Evolutionary conservation across 2,329 filamentous ascomycete species (phyloP), one percentile per base, ranked within the genome.

Genomic region (Neonectria hederae): DNA sequence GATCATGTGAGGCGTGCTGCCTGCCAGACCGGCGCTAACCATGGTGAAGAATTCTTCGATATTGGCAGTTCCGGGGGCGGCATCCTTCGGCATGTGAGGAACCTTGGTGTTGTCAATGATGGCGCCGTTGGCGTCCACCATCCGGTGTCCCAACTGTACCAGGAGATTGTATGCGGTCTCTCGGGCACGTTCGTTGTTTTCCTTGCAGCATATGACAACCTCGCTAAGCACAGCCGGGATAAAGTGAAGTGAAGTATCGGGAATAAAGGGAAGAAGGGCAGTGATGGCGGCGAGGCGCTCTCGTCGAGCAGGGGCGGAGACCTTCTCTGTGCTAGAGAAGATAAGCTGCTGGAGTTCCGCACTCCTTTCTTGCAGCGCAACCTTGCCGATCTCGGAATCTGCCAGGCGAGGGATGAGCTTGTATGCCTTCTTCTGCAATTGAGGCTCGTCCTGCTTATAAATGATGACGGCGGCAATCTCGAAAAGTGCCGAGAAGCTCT

Each of bases 341-440:
- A 99, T 83, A 53, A 99, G 84, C n/a, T 87, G 80, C 79, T 97
- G 95, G 21, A 99, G 83, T 74, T 97, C 94, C 0, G 80, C 79
- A 70, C 88, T 93, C 58, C 94, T 89, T 74, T 94, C 90, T 67
- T 86, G 79, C 2, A 99, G 85, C 4, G 95, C 94, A n/a, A 83
- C 81, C 70, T 87, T 88, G 49, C 96, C 96, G 53, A 86, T 87
- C 35, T 92, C 88, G 1, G 94, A 97, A 68, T 92, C 91, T 2
- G 92, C 91, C 43, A 99, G 87, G 59, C 96, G 90, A 4, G 96
- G 95, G 54, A 99, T 97, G 55, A 99, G 87, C 83, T 98, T 98
- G 84, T 99, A 99, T 0, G 96, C 95, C 81, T 99, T 99, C 87
- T 99, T 99, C 79, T 98, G 95, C 38, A 99, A 83, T 78, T 98